Base-by-base conservation (phyloP, 768 basidiomycete genomes). In the Russula emetica region DNA sequence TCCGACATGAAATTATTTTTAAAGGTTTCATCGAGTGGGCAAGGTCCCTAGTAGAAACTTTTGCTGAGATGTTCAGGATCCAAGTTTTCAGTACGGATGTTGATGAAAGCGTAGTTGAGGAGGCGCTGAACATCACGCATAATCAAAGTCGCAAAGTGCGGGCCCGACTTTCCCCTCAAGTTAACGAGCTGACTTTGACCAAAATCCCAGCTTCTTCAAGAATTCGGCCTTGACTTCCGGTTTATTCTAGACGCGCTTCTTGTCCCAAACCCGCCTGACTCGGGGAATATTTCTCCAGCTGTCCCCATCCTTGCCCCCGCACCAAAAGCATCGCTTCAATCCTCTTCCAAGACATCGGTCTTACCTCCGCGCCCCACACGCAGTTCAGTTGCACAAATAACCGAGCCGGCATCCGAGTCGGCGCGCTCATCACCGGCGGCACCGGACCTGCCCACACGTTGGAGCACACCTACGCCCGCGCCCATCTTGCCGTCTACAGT, bases 1-100 rank as follows among this genome's bases (percentile, higher is more conserved):
- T 57, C 36, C 36, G 52, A n/a, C 22, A 13, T 36, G 13, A 30
- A 28, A n/a, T 44, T 11, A 2, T 24, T 61, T 60, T 40, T 66
- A 55, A 69, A 98, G 97, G 88, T 11, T 94, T 98, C 70, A 90
- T 98, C 24, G 87, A 92, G 49, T 99, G 97, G 97, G 89, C 94
- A 0, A 93, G 87, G 73, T 81, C 83, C 63, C 89, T 93, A 73
- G 83, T 98, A 36, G 87, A 92, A 71, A 76, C 80, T 24, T 98
- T 90, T 72, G 88, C 87, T 3, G 85, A 86, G 56, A 87, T 87
- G 71, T 98, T 98, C 76, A 79, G 88, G 58, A 90, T 87, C 64
- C 97, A 98, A 72, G 94, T 98, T 0, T 96, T 92, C 73, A 87
- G 86, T 28, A 85, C 88, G 6, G 92, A 92, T 67, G 82, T 87